Conservation (phyloP, 1,139 yeast genomes). For the Yamadazyma oceani region DNA sequence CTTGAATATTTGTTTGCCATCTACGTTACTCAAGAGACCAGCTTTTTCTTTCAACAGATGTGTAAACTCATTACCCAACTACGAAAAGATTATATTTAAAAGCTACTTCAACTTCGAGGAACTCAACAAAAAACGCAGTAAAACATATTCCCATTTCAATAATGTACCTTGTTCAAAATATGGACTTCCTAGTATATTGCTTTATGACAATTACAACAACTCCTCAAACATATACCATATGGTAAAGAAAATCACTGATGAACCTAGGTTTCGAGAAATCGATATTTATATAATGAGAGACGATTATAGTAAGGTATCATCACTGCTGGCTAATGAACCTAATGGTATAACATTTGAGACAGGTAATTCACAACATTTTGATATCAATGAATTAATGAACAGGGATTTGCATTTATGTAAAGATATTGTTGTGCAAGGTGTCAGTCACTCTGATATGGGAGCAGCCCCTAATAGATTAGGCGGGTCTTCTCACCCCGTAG, state of each 20-base stretch:
- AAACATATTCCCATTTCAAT: constrained; percentile 6
- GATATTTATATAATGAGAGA: constrained; percentile 17
- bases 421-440: constrained; percentile 8
- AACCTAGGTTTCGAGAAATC: constrained; percentile 6
- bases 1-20: constrained; percentile 71
- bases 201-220: constrained; percentile 33
- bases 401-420: constrained; percentile 13
- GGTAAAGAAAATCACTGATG: constrained; percentile 47
- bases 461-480: no score
- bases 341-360: constrained; percentile 5
- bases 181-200: constrained; percentile 25
- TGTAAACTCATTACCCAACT: constrained; percentile 54
- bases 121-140: constrained; percentile 2
- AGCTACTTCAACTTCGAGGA: constrained; percentile 15
- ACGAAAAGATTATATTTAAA: constrained; percentile 34
- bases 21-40: constrained; percentile 70
- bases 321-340: background rate
- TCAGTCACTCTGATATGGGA: background rate
- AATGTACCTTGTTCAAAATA: constrained; percentile 29
- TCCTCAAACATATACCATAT: constrained; percentile 46
- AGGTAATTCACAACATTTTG: constrained; percentile 16
- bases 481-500: constrained; percentile 9
- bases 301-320: constrained; percentile 4
- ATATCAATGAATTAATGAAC: constrained; percentile 13
- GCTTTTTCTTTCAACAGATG: constrained; percentile 59